Conservation (phyloP, 2,329 filamentous ascomycete species). For the Emericellopsis atlantica region DNA sequence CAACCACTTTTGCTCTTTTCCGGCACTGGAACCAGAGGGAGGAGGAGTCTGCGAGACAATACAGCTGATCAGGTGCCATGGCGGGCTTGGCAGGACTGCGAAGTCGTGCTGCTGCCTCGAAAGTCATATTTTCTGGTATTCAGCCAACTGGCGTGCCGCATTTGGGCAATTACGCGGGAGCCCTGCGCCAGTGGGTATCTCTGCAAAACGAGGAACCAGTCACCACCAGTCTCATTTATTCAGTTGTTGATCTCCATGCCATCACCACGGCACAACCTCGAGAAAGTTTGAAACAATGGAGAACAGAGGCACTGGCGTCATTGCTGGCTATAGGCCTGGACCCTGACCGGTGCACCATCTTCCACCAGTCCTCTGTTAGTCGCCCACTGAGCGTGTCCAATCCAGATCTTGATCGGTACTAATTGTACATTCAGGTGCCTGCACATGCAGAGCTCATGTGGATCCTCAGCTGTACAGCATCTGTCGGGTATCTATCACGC, state of each 20-base stretch:
- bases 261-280: constrained; percentile 68
- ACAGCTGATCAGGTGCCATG: no score
- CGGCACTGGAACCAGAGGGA: no score
- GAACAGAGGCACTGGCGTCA: constrained; percentile 64
- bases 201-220: constrained; percentile 53
- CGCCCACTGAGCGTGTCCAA: background rate
- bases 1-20: no score
- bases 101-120: background rate
- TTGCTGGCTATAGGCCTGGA: constrained; percentile 76
- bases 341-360: constrained; percentile 64
- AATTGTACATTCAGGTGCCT: constrained; percentile 37
- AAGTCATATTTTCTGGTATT: constrained; percentile 82
- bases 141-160: constrained; percentile 93
- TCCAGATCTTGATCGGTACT: background rate
- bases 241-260: constrained; percentile 86
- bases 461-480: constrained; percentile 86
- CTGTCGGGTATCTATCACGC: constrained; percentile 85
- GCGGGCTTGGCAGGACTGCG: no score
- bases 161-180: constrained; percentile 89
- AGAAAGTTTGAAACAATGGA: constrained; percentile 46
- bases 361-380: constrained; percentile 67
- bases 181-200: constrained; percentile 72
- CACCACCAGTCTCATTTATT: constrained; percentile 59
- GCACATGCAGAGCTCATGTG: constrained; percentile 90
- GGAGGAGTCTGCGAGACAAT: no score